These are phyloP conservation scores for Russula virescens DNA, from an alignment of 768 basidiomycete species.

Conservation along the genomic window DNA sequence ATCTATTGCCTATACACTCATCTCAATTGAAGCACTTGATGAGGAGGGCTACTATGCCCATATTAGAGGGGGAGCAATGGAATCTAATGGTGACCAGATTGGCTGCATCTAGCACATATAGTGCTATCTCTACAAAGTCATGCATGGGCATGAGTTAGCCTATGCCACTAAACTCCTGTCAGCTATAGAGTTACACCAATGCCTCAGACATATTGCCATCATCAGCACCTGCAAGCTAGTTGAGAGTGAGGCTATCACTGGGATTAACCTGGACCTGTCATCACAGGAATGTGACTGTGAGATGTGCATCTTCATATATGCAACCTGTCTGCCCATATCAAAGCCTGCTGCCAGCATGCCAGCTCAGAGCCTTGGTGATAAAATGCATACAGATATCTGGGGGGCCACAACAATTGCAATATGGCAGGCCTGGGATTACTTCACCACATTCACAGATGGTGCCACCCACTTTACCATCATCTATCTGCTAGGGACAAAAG, in stretches of 20 bases:
- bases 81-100: too few species aligned
- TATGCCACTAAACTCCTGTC: background rate
- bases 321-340: background rate
- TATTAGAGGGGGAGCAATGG: too few species aligned
- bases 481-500: too few species aligned
- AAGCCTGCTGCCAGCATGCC: background rate
- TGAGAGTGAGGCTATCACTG: background rate
- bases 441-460: background rate
- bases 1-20: background rate
- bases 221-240: slow-evolving; percentile 26
- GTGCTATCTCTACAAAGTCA: background rate
- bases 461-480: background rate
- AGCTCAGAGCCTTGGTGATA: background rate
- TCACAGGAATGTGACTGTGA: slow-evolving; percentile 32
- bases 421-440: background rate
- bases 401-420: background rate
- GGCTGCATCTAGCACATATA: background rate
- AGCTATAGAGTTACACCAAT: slow-evolving; percentile 32
- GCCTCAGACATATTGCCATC: slow-evolving; percentile 35
- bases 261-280: background rate
- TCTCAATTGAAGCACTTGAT: background rate
- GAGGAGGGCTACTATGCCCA: background rate
- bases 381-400: background rate
- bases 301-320: slow-evolving; percentile 1
- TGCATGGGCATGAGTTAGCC: background rate